phyloP scores from a whole-genome alignment of 2,329 filamentous ascomycete genomes.

The Cladosporium velox region DNA sequence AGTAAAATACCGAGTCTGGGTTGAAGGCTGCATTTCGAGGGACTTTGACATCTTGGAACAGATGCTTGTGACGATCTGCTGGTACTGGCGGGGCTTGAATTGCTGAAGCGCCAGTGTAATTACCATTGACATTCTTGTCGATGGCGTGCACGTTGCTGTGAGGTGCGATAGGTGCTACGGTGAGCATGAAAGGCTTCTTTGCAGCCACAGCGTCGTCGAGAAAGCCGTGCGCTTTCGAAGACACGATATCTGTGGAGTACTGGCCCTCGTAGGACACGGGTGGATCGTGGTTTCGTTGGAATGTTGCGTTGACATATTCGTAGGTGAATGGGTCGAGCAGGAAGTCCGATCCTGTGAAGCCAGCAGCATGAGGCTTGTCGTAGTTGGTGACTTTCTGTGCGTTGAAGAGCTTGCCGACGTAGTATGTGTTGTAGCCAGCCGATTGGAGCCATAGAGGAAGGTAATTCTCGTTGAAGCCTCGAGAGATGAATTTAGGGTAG shows the following conservation, averaged over 20 bases:
- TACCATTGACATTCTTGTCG: constrained; percentile 15
- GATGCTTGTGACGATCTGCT: constrained; percentile 52
- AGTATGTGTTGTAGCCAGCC: constrained; percentile 70
- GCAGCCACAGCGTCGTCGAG: constrained; percentile 60
- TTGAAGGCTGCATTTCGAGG: constrained; percentile 69
- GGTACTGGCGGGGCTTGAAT: constrained; percentile 9
- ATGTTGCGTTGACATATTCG: constrained; percentile 65
- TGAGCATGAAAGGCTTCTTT: constrained; percentile 67
- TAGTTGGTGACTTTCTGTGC: constrained; percentile 63
- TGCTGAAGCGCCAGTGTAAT: constrained; percentile 11
- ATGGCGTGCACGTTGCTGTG: constrained; percentile 44
- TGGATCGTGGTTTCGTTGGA: constrained; percentile 60
- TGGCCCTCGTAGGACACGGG: constrained; percentile 59
- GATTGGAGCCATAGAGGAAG: constrained; percentile 70
- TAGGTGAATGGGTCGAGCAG: constrained; percentile 53
- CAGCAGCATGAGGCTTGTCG: constrained; percentile 56
- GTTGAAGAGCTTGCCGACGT: constrained; percentile 72
- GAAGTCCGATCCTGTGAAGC: constrained; percentile 58
- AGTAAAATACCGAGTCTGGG: constrained; percentile 41
- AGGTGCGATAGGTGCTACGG: constrained; percentile 66
- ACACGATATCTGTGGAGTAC: constrained; percentile 62
- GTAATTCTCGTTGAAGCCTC: constrained; percentile 68
- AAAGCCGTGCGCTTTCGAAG: constrained; percentile 60
- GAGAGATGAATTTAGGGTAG: constrained; percentile 66
- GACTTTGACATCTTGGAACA: constrained; percentile 62